Conservation (phyloP, 441 rosid species). For the Breynia disticha region DNA sequence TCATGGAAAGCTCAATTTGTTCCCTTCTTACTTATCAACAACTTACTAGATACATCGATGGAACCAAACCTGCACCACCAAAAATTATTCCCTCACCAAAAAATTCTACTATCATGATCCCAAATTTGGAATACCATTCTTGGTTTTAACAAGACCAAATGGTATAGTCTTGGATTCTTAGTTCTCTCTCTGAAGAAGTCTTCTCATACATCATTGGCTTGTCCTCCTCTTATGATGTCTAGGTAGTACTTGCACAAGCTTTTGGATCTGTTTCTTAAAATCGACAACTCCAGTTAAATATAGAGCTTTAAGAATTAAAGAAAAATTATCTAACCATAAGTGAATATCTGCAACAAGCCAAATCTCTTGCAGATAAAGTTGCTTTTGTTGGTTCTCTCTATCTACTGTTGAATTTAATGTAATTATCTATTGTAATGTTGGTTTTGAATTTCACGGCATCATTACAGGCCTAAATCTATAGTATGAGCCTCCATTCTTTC, state of each 20-base stretch:
- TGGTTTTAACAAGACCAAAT: background rate
- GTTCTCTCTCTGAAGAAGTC: background rate
- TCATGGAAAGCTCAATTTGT: background rate
- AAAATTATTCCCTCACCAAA: background rate
- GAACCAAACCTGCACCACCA: background rate
- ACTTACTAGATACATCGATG: background rate
- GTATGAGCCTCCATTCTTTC: background rate
- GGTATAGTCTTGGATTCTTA: background rate
- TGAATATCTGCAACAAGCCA: background rate
- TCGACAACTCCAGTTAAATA: background rate
- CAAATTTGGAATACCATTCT: background rate
- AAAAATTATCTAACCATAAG: background rate
- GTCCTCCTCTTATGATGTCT: background rate
- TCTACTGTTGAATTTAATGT: background rate
- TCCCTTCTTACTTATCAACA: background rate
- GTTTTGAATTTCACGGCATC: background rate
- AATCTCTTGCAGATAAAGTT: background rate
- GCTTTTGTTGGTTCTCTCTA: background rate
- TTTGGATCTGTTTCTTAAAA: background rate
- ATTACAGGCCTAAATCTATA: background rate
- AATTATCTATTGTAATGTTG: background rate
- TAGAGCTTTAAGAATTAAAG: background rate
- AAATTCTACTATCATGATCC: background rate
- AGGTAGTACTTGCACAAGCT: background rate
- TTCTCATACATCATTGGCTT: no score